A percentile compares a stretch with the other conserved stretches of the same genome.
These are phyloP conservation scores for Fagopyrum esculentum DNA, from an alignment of 148 eudicot genomes.

Conservation along the genomic window DNA sequence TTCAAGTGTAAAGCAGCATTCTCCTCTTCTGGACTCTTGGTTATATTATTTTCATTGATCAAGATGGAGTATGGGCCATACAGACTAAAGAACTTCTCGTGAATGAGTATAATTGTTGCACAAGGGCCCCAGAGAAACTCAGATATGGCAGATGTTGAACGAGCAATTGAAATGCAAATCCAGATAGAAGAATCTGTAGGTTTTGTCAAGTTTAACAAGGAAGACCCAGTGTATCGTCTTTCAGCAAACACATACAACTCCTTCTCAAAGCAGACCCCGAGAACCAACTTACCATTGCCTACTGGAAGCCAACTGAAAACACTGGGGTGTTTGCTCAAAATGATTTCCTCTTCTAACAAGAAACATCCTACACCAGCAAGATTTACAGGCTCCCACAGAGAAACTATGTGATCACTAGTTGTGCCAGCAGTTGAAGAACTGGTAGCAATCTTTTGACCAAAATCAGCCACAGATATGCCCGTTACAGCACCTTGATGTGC, in stretches of 20 bases:
- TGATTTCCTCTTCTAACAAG: slow-evolving; percentile 57
- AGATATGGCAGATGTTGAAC: slow-evolving; percentile 31
- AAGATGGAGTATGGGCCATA: slow-evolving; percentile 55
- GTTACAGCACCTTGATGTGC: slow-evolving; percentile 49
- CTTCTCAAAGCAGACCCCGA: slow-evolving; percentile 73
- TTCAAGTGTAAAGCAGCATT: slow-evolving; percentile 14
- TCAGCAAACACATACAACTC: slow-evolving; percentile 67
- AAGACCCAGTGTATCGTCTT: slow-evolving; percentile 32
- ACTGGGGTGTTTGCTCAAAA: slow-evolving; percentile 40
- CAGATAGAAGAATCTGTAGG: slow-evolving; percentile 44
- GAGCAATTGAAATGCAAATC: slow-evolving; percentile 58
- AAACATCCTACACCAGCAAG: slow-evolving; percentile 46
- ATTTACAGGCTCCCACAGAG: slow-evolving; percentile 63
- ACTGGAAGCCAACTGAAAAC: slow-evolving; percentile 59
- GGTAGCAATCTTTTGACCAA: slow-evolving; percentile 77
- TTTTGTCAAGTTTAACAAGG: slow-evolving; percentile 21
- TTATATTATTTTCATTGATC: slow-evolving; percentile 20
- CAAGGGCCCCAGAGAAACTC: slow-evolving; percentile 75
- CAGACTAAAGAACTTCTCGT: slow-evolving; percentile 54
- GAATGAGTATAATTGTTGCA: slow-evolving; percentile 50
- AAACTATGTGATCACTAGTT: slow-evolving; percentile 28
- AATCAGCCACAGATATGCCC: slow-evolving; percentile 50
- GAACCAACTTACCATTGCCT: slow-evolving; percentile 62
- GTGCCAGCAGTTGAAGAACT: slow-evolving; percentile 26
- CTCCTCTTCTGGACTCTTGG: slow-evolving; percentile 15